phyloP scores from a whole-genome alignment of 257 asterid species.

The Ballota nigra region DNA sequence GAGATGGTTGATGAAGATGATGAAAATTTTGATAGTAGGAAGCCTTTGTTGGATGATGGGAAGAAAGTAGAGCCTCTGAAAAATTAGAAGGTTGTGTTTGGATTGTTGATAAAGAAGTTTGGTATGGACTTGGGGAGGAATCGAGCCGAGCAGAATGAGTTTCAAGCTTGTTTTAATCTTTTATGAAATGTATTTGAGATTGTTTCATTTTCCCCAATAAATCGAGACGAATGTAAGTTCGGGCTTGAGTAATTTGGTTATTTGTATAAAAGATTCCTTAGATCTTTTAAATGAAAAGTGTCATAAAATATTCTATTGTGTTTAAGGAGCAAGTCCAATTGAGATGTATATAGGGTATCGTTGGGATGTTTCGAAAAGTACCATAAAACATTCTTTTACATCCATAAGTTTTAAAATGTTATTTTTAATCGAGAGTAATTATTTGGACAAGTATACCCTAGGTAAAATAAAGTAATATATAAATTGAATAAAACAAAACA shows the following conservation, averaged over 20 bases:
- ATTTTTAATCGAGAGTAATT: too few relatives aligned
- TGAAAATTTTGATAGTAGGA: slow-evolving; percentile 40
- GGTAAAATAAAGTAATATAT: too few relatives aligned
- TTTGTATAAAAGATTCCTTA: background rate
- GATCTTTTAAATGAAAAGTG: background rate
- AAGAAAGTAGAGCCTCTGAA: slow-evolving; percentile 26
- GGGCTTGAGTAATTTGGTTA: background rate
- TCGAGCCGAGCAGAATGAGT: background rate
- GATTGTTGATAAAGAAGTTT: background rate
- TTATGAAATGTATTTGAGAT: background rate
- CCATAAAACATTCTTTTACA: too few relatives aligned
- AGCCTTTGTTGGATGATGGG: slow-evolving; percentile 20
- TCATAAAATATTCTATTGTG: background rate
- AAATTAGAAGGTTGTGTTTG: background rate
- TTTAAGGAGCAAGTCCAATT: too few relatives aligned
- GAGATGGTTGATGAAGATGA: slow-evolving; percentile 29
- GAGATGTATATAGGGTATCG: too few relatives aligned
- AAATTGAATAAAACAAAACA: too few relatives aligned
- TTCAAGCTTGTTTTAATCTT: background rate
- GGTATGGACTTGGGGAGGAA: background rate
- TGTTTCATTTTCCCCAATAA: background rate
- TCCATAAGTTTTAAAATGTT: too few relatives aligned
- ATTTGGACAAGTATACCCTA: too few relatives aligned
- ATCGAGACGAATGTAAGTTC: background rate
- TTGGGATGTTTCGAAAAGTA: too few relatives aligned